phyloP scores from a whole-genome alignment of 2,329 filamentous ascomycete genomes.

The Diaporthe vexans region DNA sequence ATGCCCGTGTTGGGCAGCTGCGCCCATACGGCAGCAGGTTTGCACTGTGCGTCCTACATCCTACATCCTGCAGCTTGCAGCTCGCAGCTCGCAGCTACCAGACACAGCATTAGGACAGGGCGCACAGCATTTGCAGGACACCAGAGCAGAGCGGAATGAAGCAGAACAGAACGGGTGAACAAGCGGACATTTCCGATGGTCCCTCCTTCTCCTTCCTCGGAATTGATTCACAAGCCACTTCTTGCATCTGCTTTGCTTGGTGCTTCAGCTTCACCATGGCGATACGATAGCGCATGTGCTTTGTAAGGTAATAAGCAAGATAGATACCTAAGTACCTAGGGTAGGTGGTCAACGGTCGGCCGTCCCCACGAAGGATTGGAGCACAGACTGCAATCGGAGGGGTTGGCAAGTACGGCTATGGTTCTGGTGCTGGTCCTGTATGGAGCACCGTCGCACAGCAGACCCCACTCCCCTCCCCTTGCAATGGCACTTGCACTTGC shows the following conservation, averaged over 20 bases:
- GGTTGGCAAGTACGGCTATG: neutral
- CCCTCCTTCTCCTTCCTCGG: neutral
- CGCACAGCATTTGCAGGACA: neutral
- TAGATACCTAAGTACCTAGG: neutral
- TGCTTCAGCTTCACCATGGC: neutral
- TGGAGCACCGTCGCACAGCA: conserved; percentile 13
- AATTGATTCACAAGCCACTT: too few species aligned
- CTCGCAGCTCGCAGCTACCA: too few species aligned
- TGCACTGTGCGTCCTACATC: neutral
- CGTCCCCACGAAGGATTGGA: neutral
- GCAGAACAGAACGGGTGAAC: neutral
- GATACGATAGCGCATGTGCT: too few species aligned
- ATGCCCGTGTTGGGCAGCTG: conserved; percentile 19
- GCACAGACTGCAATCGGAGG: neutral
- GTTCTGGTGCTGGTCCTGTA: neutral
- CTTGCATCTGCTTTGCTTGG: neutral
- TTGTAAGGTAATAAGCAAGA: too few species aligned
- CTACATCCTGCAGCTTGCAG: too few species aligned
- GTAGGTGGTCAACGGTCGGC: neutral
- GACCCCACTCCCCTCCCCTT: conserved; percentile 2
- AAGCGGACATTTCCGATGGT: neutral
- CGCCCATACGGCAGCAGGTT: neutral
- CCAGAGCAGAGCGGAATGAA: neutral
- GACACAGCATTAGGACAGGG: neutral
- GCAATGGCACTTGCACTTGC: too few species aligned